Conservation (phyloP, 495 filamentous ascomycete species). For the Lasiosphaeria miniovina region DNA sequence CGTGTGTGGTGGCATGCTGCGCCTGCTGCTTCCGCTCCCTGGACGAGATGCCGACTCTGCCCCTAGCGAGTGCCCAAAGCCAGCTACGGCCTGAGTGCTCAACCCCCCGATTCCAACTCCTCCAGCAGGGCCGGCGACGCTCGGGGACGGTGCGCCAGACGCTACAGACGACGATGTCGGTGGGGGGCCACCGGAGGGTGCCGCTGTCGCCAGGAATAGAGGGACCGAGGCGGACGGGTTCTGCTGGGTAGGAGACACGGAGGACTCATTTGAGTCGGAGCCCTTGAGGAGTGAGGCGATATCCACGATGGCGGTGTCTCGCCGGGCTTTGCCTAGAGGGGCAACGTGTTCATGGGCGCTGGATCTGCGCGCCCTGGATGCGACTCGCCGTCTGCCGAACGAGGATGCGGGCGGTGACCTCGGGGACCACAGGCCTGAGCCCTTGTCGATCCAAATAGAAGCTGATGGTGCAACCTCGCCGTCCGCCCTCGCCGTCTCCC, state of each 20-base stretch:
- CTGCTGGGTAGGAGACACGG: slow-evolving; percentile 52
- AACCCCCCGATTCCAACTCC: slow-evolving; percentile 5
- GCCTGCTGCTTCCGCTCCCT: slow-evolving; percentile 32
- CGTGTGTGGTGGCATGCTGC: slow-evolving; percentile 52
- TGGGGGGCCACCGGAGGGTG: slow-evolving; percentile 18
- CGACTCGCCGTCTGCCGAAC: slow-evolving; percentile 6
- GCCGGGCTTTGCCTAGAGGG: slow-evolving; percentile 27
- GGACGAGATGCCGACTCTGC: slow-evolving; percentile 14
- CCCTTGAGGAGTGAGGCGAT: slow-evolving; percentile 78
- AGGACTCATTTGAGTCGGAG: slow-evolving; percentile 77
- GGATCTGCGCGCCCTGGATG: slow-evolving; percentile 13
- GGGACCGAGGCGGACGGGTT: slow-evolving; percentile 50
- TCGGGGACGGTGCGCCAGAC: slow-evolving; percentile 22
- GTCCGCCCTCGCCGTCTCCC: slow-evolving; percentile 1
- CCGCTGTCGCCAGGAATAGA: slow-evolving; percentile 35
- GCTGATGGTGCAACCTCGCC: background rate
- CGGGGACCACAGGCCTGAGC: slow-evolving; percentile 12
- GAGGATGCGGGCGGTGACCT: background rate
- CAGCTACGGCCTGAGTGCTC: background rate
- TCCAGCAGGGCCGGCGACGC: slow-evolving; percentile 11
- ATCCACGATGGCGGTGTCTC: slow-evolving; percentile 76
- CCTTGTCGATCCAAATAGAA: slow-evolving; percentile 9
- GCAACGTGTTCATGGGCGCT: slow-evolving; percentile 22
- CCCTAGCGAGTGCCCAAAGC: background rate
- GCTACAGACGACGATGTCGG: slow-evolving; percentile 22